Conservation (phyloP, 2,329 filamentous ascomycete species). For the Penicillium griseofulvum region DNA sequence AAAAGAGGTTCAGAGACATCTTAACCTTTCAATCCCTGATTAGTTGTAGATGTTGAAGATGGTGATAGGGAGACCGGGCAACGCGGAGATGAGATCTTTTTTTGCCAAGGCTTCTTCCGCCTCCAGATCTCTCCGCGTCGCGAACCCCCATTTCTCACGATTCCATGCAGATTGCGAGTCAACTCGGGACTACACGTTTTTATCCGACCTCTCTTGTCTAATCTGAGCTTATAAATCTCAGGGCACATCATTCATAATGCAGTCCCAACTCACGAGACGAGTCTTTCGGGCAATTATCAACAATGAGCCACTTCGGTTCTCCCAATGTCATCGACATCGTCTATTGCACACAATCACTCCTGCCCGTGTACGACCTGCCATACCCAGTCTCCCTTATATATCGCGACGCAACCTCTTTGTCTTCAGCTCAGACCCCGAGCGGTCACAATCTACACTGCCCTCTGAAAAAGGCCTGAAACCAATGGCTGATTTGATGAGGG, state of each 20-base stretch:
- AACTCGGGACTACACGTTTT: not conserved
- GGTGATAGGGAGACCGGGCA: conserved; percentile 11
- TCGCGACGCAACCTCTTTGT: conserved; percentile 35
- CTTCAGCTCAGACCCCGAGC: conserved; percentile 50
- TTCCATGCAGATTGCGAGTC: not conserved
- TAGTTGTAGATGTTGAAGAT: not conserved
- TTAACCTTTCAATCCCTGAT: not conserved
- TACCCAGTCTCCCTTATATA: conserved; percentile 36
- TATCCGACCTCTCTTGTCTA: not conserved
- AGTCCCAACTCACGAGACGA: conserved; percentile 44
- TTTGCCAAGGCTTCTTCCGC: conserved; percentile 32
- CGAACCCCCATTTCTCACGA: conserved; percentile 12
- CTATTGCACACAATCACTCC: conserved; percentile 33
- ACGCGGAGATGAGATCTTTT: conserved; percentile 27
- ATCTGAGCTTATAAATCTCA: not conserved
- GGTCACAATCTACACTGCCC: conserved; percentile 58
- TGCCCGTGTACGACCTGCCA: conserved; percentile 29
- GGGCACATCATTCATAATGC: conserved; percentile 33
- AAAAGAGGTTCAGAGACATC: conserved; percentile 33
- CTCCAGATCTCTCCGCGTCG: conserved; percentile 21
- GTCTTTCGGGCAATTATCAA: conserved; percentile 47
- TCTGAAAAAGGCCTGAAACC: conserved; percentile 60
- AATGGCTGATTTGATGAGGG: conserved; percentile 66
- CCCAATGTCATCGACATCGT: conserved; percentile 35
- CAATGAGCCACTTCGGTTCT: conserved; percentile 43